Percentiles rank a stretch among this genome's conserved stretches.
Conservation (phyloP, 768 basidiomycete species). For the Phanerodontia chrysosporium region DNA sequence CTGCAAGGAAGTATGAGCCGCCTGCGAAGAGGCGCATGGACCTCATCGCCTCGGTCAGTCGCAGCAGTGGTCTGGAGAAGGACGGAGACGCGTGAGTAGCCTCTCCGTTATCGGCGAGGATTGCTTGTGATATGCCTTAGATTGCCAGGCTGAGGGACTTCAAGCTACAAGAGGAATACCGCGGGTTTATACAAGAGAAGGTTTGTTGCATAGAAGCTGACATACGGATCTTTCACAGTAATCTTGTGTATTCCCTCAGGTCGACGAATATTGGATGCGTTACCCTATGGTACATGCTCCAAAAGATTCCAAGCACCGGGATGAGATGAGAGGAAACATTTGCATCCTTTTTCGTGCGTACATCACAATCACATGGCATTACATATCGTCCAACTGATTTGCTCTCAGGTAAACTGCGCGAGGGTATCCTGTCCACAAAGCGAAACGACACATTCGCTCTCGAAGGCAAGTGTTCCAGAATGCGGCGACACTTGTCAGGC, state of each 20-base stretch:
- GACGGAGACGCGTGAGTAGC: slow-evolving; percentile 69
- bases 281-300: slow-evolving; percentile 24
- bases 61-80: slow-evolving; percentile 70
- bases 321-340: slow-evolving; percentile 62
- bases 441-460: slow-evolving; percentile 58
- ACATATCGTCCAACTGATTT: not conserved
- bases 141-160: slow-evolving; percentile 53
- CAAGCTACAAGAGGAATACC: slow-evolving; percentile 63
- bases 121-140: slow-evolving; percentile 31
- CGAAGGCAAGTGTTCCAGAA: slow-evolving; percentile 49
- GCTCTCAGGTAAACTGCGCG: slow-evolving; percentile 64
- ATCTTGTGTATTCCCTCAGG: too few relatives aligned
- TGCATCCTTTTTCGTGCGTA: slow-evolving; percentile 69
- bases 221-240: not conserved
- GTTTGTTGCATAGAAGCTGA: slow-evolving; percentile 32
- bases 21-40: slow-evolving; percentile 46
- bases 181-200: slow-evolving; percentile 60
- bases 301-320: slow-evolving; percentile 23
- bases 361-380: too few relatives aligned
- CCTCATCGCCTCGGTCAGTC: slow-evolving; percentile 66
- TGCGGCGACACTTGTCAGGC: too few relatives aligned
- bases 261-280: slow-evolving; percentile 43
- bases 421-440: slow-evolving; percentile 61
- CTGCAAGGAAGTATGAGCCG: slow-evolving; percentile 16
- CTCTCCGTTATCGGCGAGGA: not conserved